phyloP scores from a whole-genome alignment of 176 grass and related monocot genomes.

The Panicum miliaceum region DNA sequence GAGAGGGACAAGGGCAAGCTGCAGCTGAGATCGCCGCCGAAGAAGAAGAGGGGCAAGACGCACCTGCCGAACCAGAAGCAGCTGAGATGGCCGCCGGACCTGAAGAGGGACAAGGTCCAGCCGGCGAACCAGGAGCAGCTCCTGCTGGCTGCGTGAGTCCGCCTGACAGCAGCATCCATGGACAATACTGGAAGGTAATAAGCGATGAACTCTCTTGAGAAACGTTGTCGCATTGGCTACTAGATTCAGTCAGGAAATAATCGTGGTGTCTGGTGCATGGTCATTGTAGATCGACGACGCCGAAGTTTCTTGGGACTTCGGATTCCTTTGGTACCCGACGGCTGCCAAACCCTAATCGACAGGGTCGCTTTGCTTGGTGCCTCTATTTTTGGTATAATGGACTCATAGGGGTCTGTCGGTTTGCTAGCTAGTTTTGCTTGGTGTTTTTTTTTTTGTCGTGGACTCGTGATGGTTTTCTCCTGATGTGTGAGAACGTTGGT shows the following conservation, averaged over 20 bases:
- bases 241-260: not conserved
- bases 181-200: not conserved
- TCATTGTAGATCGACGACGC: slow-evolving; percentile 11
- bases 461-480: not conserved
- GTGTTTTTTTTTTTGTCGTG: not conserved
- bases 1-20: not conserved
- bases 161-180: not conserved
- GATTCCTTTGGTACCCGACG: not conserved
- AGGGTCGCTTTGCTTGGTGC: not conserved
- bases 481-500: not conserved
- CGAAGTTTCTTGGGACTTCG: not conserved
- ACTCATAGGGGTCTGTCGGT: not conserved
- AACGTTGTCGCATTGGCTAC: not conserved
- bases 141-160: not conserved
- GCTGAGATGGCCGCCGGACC: too few species aligned
- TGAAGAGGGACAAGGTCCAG: too few species aligned
- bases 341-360: not conserved
- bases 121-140: not conserved
- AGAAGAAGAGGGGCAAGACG: not conserved
- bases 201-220: not conserved
- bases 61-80: not conserved
- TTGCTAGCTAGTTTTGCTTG: not conserved
- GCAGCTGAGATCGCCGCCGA: not conserved
- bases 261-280: not conserved
- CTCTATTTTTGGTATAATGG: not conserved